Evolutionary conservation across 2,329 filamentous ascomycete genomes (phyloP), one percentile per base, ranked within the genome.

Genomic region (Monosporascus sp.): DNA sequence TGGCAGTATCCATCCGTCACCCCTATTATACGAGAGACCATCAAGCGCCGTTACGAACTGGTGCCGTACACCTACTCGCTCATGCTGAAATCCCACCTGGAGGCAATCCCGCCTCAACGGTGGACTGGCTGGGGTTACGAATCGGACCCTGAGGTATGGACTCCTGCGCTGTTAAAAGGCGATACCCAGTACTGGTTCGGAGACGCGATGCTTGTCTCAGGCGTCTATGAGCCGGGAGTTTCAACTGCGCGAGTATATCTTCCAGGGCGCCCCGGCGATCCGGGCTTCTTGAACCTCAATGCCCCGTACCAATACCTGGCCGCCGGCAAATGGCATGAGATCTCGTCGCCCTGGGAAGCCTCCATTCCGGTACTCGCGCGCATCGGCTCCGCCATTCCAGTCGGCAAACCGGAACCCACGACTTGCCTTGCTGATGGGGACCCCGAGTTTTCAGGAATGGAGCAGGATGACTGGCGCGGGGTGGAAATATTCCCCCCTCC

Each of bases 121-220:
- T 90, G 87, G 87, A 82, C 83, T 0, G 87, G 87, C 0, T 89
- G 86, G 85, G 86, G 85, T 25, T 88, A 86, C 60, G 86, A 89
- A 63, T 62, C 70, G 0, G 87, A 90, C 58, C 72, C 82, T 0
- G 81, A 83, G 55, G 81, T 90, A 0, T 90, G 87, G 87, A 81
- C 72, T 2, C 75, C 74, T 48, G 62, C 73, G 1, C 70, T 89
- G 3, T 83, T 79, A 52, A 74, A 79, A 31, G 86, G 86, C 7
- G 87, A 89, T 59, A 80, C 80, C 4, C 86, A 90, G 64, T 90
- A 85, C 71, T 90, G 86, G 86, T 79, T 89, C 24, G 87, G 87
- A 11, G 83, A 87, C 51, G 74, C 78, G 0, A 69, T 89, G 8
- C 74, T 90, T 1, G 72, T 90, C 7, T 83, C 83, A 2, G 86